Evolutionary conservation across 192 early-diverging fungal genomes (phyloP).

Genomic region (Lobosporangium transversale): DNA sequence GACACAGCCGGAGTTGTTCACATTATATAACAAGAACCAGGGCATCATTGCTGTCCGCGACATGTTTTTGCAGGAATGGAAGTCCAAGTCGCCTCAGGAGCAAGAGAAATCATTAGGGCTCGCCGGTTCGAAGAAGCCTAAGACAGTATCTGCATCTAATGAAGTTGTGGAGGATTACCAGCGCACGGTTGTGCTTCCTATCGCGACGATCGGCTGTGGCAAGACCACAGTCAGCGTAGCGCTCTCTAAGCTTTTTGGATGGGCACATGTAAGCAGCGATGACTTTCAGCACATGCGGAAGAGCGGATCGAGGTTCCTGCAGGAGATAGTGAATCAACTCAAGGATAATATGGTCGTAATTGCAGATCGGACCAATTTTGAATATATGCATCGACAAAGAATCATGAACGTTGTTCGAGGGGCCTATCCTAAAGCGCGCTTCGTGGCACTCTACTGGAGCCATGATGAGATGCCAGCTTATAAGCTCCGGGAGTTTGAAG

Average conservation of each 20-base stretch:
- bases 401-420: conserved; percentile 54
- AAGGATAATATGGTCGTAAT: conserved; percentile 70
- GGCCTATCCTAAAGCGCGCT: conserved; percentile 66
- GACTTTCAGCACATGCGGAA: conserved; percentile 68
- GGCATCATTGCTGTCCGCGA: conserved; percentile 87
- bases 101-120: conserved; percentile 9
- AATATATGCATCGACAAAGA: conserved; percentile 26
- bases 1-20: conserved; percentile 73
- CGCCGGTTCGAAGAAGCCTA: not conserved
- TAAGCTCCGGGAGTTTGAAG: conserved; percentile 62
- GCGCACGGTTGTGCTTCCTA: conserved; percentile 70
- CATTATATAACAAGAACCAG: conserved; percentile 69
- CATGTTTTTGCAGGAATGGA: conserved; percentile 74
- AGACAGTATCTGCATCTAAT: not conserved
- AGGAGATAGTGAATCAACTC: conserved; percentile 65
- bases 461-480: conserved; percentile 61
- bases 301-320: conserved; percentile 67
- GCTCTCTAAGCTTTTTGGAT: conserved; percentile 66
- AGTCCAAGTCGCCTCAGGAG: conserved; percentile 32
- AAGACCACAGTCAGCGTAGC: conserved; percentile 71
- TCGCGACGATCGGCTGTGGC: conserved; percentile 84
- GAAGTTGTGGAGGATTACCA: conserved; percentile 30
- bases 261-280: conserved; percentile 89
- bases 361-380: conserved; percentile 68
- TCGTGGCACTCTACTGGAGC: conserved; percentile 82